These are phyloP conservation scores for Phlebiopsis gigantea DNA, from an alignment of 768 basidiomycete genomes.

Conservation along the genomic window DNA sequence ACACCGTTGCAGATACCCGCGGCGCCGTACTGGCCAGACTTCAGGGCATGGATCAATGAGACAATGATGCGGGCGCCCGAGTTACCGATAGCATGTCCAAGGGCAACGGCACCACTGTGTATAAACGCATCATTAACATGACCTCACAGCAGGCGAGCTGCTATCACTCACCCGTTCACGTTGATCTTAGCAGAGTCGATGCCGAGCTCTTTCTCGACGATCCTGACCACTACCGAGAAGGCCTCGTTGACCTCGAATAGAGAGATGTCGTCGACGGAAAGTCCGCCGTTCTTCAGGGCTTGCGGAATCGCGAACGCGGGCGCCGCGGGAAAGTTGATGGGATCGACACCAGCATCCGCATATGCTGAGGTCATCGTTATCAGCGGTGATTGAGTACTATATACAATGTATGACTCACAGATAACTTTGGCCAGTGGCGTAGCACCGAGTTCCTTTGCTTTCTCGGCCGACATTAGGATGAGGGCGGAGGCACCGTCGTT, in stretches of 20 bases:
- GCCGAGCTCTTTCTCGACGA: constrained; percentile 82
- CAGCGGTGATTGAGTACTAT: neutral
- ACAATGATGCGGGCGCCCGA: constrained; percentile 94
- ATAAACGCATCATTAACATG: constrained; percentile 19
- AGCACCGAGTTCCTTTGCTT: constrained; percentile 85
- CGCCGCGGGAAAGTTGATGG: constrained; percentile 95
- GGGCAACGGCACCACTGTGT: constrained; percentile 92
- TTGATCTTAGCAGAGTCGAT: constrained; percentile 90
- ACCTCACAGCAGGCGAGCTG: neutral
- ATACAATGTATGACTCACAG: constrained; percentile 50
- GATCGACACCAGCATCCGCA: constrained; percentile 94
- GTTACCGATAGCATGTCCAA: constrained; percentile 95
- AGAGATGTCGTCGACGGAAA: constrained; percentile 79
- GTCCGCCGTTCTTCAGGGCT: constrained; percentile 82
- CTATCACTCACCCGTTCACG: constrained; percentile 63
- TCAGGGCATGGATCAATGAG: constrained; percentile 85
- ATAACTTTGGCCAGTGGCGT: constrained; percentile 93
- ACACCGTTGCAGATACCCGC: constrained; percentile 98
- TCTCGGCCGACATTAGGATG: constrained; percentile 90
- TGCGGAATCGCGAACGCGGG: constrained; percentile 88
- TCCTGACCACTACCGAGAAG: constrained; percentile 89
- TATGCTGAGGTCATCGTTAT: constrained; percentile 53
- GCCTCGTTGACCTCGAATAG: constrained; percentile 98
- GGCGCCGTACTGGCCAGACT: constrained; percentile 89
- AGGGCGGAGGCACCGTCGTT: constrained; percentile 97